Evolutionary conservation across 1,284 basidiomycete species (phyloP), one percentile per base, ranked within the genome.

Genomic region (Cutaneotrichosporon cutaneum): DNA sequence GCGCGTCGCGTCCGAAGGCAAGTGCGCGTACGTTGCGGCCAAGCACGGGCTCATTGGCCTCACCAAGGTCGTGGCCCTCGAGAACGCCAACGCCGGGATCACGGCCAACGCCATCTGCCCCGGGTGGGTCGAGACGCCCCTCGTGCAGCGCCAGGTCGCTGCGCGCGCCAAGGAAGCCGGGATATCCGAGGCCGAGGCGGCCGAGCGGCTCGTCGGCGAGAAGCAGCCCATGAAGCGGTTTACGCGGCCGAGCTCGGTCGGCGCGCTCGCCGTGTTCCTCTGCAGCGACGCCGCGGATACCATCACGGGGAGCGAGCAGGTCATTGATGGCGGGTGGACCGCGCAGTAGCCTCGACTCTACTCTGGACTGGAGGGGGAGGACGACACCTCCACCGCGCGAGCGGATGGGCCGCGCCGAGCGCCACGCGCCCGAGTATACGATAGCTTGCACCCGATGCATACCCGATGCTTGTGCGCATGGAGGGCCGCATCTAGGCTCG

Each of bases 51-150:
- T 62, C 14, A 54, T 62, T 5, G 61, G 61, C 21, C 26, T 62
- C 24, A 59, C 61, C 36, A 62, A 59, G 42, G 61, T 56, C 36
- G n/a, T 53, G 7, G 61, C 56, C 18, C 33, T 59, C 30, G 61
- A 62, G 42, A 55, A 44, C 18, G 61, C 61, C 21, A 56, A 62
- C 42, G 11, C 6, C 7, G 54, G 54, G n/a, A 47, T 62, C 30
- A 62, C 61, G 1, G 61, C 45, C 53, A 62, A 62, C 54, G 54
- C 57, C 24, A 62, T 62, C 39, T 62, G 61, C 14, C 61, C 61
- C 22, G 61, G 61, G 11, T 62, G 61, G 61, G 57, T 62, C 13
- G 24, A 44, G 18, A 62, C 61, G 18, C 61, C 61, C 22, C 54
- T 62, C 9, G 61, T 59, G 10, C 9, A 24, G 30, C 1, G 26